Base-by-base conservation (phyloP, 139 green algal genomes). In the Asterochloris sp. region DNA sequence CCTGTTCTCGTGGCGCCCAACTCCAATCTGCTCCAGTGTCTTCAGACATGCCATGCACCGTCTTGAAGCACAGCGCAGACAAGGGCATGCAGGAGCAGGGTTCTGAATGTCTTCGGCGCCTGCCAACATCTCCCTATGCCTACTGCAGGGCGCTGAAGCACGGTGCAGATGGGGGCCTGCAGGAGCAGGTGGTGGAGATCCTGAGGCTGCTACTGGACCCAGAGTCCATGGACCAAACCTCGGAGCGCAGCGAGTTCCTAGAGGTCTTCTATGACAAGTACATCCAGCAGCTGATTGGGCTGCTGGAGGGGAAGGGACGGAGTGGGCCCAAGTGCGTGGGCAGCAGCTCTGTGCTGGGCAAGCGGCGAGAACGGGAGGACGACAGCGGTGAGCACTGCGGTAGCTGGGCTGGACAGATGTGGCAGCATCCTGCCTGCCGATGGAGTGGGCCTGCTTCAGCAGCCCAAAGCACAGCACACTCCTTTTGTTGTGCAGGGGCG, bases 211-310 rank as follows among this genome's bases (percentile, higher is more conserved):
- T 96, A 74, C 88, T 98, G 17, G 93, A 97, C 83, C 87, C 95
- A 8, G 96, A 98, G 66, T 93, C 93, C 38, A 94, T 98, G 28
- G 75, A 85, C 27, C 73, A 62, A 27, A 54, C 84, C 0, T 69
- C 89, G 21, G 94, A 98, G 82, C 96, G 96, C 82, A 94, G 94
- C 83, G 88, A 91, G 54, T 99, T 99, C 82, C 82, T 99, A 73
- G 94, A 99, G 68, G 66, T 97, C 12, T 99, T 99, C 84, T 99
- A 99, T 89, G 91, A 95, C 17, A 83, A 89, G 17, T 92, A 96
- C 88, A 89, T 98, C 8, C 83, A 88, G 23, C 83, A 86, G 66
- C 82, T 98, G 29, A 76, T 97, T 64, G 62, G 26, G 23, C 60
- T 81, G 86, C 86, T 83, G 80, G 24, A 80, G 60, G 60, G 47